Percentiles rank a stretch among this genome's conserved stretches.
Conservation (phyloP, 2,329 filamentous ascomycete species). For the Scedosporium apiospermum region DNA sequence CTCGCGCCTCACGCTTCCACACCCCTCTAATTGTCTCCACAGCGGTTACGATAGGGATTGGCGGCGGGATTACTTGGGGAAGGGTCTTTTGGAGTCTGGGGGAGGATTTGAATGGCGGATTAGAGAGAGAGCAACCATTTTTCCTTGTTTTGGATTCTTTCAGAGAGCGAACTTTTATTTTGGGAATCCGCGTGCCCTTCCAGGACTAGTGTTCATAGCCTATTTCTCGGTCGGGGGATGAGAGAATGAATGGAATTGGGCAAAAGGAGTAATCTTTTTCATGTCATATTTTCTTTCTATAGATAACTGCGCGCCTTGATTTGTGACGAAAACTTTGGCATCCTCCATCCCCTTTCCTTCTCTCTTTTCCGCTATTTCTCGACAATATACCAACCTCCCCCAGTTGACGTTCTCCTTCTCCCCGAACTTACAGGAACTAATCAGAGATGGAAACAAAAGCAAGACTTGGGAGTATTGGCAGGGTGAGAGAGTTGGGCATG, state of each 20-base stretch:
- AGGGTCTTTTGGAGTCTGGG: not conserved
- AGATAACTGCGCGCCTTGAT: conserved; percentile 1
- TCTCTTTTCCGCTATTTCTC: not conserved
- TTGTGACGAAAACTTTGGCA: not conserved
- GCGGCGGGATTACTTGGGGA: not conserved
- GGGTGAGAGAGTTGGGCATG: not conserved
- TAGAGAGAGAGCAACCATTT: conserved; percentile 2
- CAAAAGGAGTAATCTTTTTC: conserved; percentile 6
- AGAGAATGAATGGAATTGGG: conserved; percentile 6
- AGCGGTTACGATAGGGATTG: not conserved
- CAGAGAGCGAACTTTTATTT: conserved; percentile 1
- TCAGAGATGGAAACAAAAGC: not conserved
- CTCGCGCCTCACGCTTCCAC: not conserved
- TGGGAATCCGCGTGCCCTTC: not conserved
- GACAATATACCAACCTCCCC: not conserved
- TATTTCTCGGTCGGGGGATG: conserved; percentile 2
- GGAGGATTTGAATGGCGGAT: not conserved
- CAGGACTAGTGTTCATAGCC: conserved; percentile 4
- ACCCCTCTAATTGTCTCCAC: not conserved
- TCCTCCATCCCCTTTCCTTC: not conserved
- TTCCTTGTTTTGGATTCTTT: conserved; percentile 3
- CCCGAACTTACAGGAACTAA: not conserved
- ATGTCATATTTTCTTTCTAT: conserved; percentile 2
- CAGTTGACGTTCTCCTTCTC: not conserved
- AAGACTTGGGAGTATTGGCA: not conserved